Evolutionary conservation across 179 eudicot genomes (phyloP), one percentile per base, ranked within the genome.

Genomic region (Beta macrorhiza): DNA sequence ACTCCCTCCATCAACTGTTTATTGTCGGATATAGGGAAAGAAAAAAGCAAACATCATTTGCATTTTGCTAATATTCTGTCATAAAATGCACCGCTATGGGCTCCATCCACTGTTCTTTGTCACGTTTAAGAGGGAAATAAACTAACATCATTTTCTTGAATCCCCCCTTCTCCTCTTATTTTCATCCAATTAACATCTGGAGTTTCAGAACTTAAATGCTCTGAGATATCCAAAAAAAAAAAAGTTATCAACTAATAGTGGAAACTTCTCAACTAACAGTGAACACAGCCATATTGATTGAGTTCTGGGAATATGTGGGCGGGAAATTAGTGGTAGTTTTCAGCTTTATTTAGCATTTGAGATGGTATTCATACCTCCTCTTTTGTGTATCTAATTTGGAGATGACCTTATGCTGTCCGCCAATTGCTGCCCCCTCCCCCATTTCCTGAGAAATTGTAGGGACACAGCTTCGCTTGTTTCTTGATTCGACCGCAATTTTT

Each of bases 401-500:
- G 69, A 65, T 65, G 44, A 29, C 3, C 25, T 10, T 65, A 16
- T 65, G 44, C 69, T 25, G 3, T 65, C 14, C 25, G 45, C 11
- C 53, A 19, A 15, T 17, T 37, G 22, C 72, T 68, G 17, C 7
- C 47, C 19, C 25, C 22, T n/a, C 22, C 44, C 44, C 68, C 42
- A 25, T 17, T 61, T 3, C 42, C 14, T 7, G 15, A 25, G 7
- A 63, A 63, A 22, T 22, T 0, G 16, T 25, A 11, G 16, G 29
- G 42, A 64, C 0, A 32, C 14, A 10, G 17, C 7, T 11, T 25
- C 8, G 69, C 69, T 7, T 14, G 25, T 69, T 72, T 51, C 19
- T 76, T 72, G 68, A 70, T 42, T 67, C 13, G 76, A 12, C 55
- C 59, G 19, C 44, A 71, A 64, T n/a, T 44, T 64, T 74, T 16